Percentiles rank a stretch among this genome's conserved stretches.
These are phyloP conservation scores for Aspergillus fumigatus DNA, from an alignment of 2,329 filamentous ascomycete genomes.

Conservation along the genomic window DNA sequence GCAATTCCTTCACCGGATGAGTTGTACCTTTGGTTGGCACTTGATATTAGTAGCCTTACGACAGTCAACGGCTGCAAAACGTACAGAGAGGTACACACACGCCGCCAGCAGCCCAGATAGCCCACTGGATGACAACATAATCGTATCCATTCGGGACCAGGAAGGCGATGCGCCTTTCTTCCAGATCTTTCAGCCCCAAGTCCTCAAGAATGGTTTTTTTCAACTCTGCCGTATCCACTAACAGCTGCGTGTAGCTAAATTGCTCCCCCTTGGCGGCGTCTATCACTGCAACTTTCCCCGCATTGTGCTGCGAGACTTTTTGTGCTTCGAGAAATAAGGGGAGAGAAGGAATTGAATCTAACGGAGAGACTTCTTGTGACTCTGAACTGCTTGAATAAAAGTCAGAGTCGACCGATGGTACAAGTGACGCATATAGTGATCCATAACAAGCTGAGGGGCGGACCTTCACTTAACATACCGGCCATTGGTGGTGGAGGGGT, in stretches of 20 bases:
- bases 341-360: slow-evolving; percentile 33
- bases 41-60: slow-evolving; percentile 1
- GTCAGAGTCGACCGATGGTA: not conserved
- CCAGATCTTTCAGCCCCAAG: slow-evolving; percentile 28
- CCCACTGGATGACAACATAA: slow-evolving; percentile 41
- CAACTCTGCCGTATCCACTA: slow-evolving; percentile 34
- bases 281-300: slow-evolving; percentile 35
- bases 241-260: slow-evolving; percentile 39
- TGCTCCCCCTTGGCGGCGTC: slow-evolving; percentile 35
- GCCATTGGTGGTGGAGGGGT: not conserved
- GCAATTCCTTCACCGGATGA: slow-evolving; percentile 39
- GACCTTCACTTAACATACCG: not conserved
- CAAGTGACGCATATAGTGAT: not conserved
- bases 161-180: slow-evolving; percentile 38
- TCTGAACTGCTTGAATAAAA: slow-evolving; percentile 8
- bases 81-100: slow-evolving; percentile 42
- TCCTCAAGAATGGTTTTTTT: slow-evolving; percentile 34
- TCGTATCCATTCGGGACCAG: slow-evolving; percentile 40
- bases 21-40: slow-evolving; percentile 29
- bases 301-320: slow-evolving; percentile 29
- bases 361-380: not conserved
- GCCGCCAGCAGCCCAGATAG: slow-evolving; percentile 42
- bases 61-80: slow-evolving; percentile 6
- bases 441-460: not conserved
- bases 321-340: slow-evolving; percentile 38